Base-by-base conservation (phyloP, 345 rosid genomes). In the Salix suchowensis region DNA sequence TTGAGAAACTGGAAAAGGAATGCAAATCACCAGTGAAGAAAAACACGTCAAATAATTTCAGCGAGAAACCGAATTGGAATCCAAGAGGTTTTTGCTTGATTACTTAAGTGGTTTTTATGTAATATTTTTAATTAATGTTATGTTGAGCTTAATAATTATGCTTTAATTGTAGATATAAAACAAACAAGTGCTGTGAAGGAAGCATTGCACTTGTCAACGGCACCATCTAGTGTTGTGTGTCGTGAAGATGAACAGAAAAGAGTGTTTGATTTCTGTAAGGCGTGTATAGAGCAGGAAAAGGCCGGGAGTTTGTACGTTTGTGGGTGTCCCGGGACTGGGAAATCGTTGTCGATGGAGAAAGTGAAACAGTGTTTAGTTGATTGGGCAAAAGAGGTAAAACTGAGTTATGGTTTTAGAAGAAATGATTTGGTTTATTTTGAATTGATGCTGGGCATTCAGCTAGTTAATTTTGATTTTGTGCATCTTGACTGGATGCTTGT, bases 251-350 rank as follows among this genome's bases (percentile, higher is more conserved):
- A 95, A 79, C 97, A 90, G 65, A 82, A 58, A 46, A 85, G 80
- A 75, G 81, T 91, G 55, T 80, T 88, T 64, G 93, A 93, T 73
- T 95, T 93, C 78, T 94, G 95, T 15, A 89, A 83, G 85, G 80
- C 72, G 46, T 84, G 90, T 30, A 68, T 93, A 16, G 76, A 88
- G 80, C 85, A 88, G 67, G 88, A 82, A 78, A 91, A 89, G 81
- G 89, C 94, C 36, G 92, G 93, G 73, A 92, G 97, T 77, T 87
- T 91, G 77, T 95, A 93, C 30, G 80, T 88, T 54, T 90, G 93
- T 74, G 98, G 97, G 37, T 89, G 92, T 24, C 97, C 98, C 0
- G 97, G 97, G 76, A 93, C 98, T 0, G 97, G 98, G 5, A 95
- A 95, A 78, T 88, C 97, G 0, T 68, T 95, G 73, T 91, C 97